Conservation (phyloP, 2,329 filamentous ascomycete genomes). For the Fonsecaea pugnacius region DNA sequence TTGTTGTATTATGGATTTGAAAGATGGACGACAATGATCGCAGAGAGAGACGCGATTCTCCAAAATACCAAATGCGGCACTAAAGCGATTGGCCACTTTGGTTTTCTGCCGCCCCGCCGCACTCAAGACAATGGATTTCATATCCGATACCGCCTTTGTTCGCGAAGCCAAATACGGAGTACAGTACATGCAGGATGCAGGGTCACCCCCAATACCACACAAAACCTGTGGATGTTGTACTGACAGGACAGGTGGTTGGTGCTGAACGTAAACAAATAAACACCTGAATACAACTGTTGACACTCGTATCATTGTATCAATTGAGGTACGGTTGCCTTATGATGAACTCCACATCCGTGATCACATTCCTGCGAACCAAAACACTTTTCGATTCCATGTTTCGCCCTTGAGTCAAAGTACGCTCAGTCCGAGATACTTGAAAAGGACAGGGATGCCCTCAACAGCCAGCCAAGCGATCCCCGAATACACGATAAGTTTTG, state of each 20-base stretch:
- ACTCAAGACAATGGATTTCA: background rate
- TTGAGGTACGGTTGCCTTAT: background rate
- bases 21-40: constrained; percentile 3
- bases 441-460: constrained; percentile 73
- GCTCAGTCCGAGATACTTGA: constrained; percentile 55
- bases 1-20: background rate
- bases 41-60: constrained; percentile 14
- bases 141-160: constrained; percentile 20
- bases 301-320: background rate
- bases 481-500: constrained; percentile 91
- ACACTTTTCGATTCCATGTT: background rate
- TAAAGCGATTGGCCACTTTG: constrained; percentile 2
- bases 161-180: background rate
- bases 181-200: too few species aligned
- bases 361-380: background rate
- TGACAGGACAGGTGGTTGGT: background rate
- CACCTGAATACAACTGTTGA: background rate
- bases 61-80: constrained; percentile 12
- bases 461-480: constrained; percentile 88
- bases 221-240: background rate
- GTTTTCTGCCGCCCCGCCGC: background rate
- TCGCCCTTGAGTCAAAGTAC: constrained; percentile 14
- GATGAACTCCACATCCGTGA: background rate
- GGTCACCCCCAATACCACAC: background rate
- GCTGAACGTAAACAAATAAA: background rate